These are phyloP conservation scores for Juncus effusus DNA, from an alignment of 176 grass and related monocot genomes.

Conservation along the genomic window DNA sequence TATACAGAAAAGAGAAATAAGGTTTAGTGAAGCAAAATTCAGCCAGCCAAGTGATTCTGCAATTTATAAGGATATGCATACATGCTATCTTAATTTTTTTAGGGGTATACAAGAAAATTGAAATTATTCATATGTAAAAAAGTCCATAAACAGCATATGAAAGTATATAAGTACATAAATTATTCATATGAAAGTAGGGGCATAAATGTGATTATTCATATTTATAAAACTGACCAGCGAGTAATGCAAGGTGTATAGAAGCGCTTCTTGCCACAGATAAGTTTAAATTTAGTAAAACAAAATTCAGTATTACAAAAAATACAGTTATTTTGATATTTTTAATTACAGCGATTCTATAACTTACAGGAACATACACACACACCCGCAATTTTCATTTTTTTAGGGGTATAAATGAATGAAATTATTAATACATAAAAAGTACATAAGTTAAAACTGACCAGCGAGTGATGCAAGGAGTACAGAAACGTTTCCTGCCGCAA, in stretches of 20 bases:
- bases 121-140: not conserved
- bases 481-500: slow-evolving; percentile 53
- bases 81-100: not conserved
- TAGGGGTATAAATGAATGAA: not conserved
- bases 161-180: not conserved
- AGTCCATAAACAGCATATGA: not conserved
- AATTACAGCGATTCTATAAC: not conserved
- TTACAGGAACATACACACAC: not conserved
- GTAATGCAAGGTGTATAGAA: not conserved
- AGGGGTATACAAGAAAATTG: not conserved
- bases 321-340: no score
- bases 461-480: slow-evolving; percentile 41
- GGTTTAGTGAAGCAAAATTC: no score
- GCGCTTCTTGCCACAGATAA: not conserved
- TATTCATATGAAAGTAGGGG: not conserved
- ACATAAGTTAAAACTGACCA: slow-evolving; percentile 36
- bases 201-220: no score
- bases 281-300: not conserved
- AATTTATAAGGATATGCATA: not conserved
- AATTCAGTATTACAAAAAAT: slow-evolving; percentile 1
- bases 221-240: not conserved
- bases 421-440: not conserved
- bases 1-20: no score
- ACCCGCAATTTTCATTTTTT: not conserved
- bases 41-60: no score